Base-by-base conservation (phyloP, 1,284 basidiomycete genomes). In the Neonothopanus nambi region DNA sequence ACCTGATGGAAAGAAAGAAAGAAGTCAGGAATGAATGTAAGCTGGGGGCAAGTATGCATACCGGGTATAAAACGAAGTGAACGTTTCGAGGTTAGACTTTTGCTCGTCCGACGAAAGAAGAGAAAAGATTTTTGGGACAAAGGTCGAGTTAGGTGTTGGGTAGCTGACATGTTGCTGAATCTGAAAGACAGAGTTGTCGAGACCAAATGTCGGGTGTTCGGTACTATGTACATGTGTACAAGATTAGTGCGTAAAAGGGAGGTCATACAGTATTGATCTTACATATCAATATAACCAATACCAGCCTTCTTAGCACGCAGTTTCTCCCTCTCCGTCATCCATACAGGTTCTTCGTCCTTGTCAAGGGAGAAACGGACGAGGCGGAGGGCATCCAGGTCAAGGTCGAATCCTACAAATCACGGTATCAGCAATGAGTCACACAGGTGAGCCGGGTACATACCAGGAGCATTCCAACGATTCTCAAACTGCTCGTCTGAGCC, bases 241-340 rank as follows among this genome's bases (percentile, higher is more conserved):
- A 8, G 30, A 2, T 33, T 9, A 33, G 12, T n/a, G 20, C 6
- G 7, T 20, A 5, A 13, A 17, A 2, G 9, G 18, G 49, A 17
- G 30, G n/a, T 15, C 23, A 12, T 35, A 3, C 9, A 13, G 30
- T 5, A 8, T 9, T 33, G 15, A 4, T 36, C 57, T 9, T 33
- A 60, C 59, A 76, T 68, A 59, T 76, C 74, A 64, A 76, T 68
- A 59, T 73, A 77, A 46, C 58, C 63, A 42, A 59, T 61, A 1
- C 72, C 74, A n/a, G 63, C 61, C 18, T 64, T 64, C 59, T 69
- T 74, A 12, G 70, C 66, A 52, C 71, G 57, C 40, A 77, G 70
- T 67, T 77, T 78, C 38, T 77, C 66, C 18, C 68, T 60, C 62
- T 77, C 75, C 3, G 72, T 69, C 54, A 74, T 72, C 72, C 73